Base-by-base conservation (phyloP, 2,329 filamentous ascomycete species). In the Phoma herbarum region DNA sequence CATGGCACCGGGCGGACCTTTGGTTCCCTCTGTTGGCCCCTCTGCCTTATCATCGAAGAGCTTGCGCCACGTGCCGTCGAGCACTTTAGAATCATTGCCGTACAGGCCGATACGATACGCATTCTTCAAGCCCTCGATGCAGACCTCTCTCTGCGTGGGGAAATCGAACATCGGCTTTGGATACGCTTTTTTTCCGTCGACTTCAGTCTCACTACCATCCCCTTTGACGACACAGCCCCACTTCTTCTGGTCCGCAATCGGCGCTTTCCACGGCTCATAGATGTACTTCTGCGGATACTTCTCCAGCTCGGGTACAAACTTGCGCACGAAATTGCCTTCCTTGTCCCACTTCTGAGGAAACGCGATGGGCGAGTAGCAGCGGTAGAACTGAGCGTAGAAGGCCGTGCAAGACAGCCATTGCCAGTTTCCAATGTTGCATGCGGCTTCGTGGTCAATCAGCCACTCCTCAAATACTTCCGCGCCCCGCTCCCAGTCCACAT, bases 121-220 rank as follows among this genome's bases (percentile, higher is more conserved):
- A 44, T 83, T 82, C 79, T 92, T 92, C 85, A 92, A 87, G 0
- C 84, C 86, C 39, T 84, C 77, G 1, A 93, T 78, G 67, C 90
- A 93, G 2, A 85, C 77, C 7, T 83, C 80, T 51, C 88, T 83
- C 64, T 87, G 79, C 71, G 86, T 82, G 18, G 79, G 73, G 69
- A 93, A 93, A 75, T 93, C 89, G 71, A 93, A 91, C 85, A 93
- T 92, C 1, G 89, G 89, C 71, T 88, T 88, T 1, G 90, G 89
- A 72, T 93, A 93, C 0, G 77, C 60, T 33, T 70, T 75, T 20
- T 82, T 77, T 0, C 80, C 81, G 23, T 81, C 77, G 3, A 81
- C 77, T 31, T 73, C 66, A 20, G 77, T 76, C 35, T 58, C 60
- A 1, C 49, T 57, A 9, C 69, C 46, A 62, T 77, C 65, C 0